A percentile compares a stretch with the other conserved stretches of the same genome.
Evolutionary conservation across 805 yeast species (phyloP).

Genomic region (Candida awuae): DNA sequence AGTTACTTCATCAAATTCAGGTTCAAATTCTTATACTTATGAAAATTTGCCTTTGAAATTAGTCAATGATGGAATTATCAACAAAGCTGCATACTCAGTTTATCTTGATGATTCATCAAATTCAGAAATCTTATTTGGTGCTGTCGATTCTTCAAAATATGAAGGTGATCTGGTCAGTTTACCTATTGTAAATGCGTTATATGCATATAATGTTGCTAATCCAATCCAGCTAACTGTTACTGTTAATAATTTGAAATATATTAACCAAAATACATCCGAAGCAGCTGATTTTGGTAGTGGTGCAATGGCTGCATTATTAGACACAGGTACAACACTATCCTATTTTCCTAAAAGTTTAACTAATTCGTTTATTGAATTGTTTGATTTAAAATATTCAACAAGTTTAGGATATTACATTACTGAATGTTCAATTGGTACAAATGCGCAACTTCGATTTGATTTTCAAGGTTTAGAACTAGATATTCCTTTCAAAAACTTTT

Average conservation of each 20-base stretch:
- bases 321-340: slow-evolving; percentile 51
- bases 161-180: slow-evolving; percentile 42
- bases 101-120: slow-evolving; percentile 42
- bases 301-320: slow-evolving; percentile 38
- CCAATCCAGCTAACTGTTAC: slow-evolving; percentile 46
- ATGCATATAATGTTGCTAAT: slow-evolving; percentile 24
- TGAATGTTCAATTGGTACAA: slow-evolving; percentile 32
- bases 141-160: slow-evolving; percentile 57
- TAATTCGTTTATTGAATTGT: slow-evolving; percentile 21
- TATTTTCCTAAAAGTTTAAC: slow-evolving; percentile 34
- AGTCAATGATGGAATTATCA: slow-evolving; percentile 48
- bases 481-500: slow-evolving; percentile 36
- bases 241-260: slow-evolving; percentile 31
- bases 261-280: slow-evolving; percentile 6
- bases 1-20: slow-evolving; percentile 33
- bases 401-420: slow-evolving; percentile 38
- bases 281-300: slow-evolving; percentile 22
- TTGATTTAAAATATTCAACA: slow-evolving; percentile 36
- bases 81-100: slow-evolving; percentile 52
- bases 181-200: slow-evolving; percentile 41
- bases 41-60: slow-evolving; percentile 60
- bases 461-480: slow-evolving; percentile 52
- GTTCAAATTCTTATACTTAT: slow-evolving; percentile 34
- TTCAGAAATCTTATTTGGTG: slow-evolving; percentile 67
- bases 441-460: slow-evolving; percentile 34